These are phyloP conservation scores for Deinandra increscens DNA, from an alignment of 129 eudicot species.

Conservation along the genomic window DNA sequence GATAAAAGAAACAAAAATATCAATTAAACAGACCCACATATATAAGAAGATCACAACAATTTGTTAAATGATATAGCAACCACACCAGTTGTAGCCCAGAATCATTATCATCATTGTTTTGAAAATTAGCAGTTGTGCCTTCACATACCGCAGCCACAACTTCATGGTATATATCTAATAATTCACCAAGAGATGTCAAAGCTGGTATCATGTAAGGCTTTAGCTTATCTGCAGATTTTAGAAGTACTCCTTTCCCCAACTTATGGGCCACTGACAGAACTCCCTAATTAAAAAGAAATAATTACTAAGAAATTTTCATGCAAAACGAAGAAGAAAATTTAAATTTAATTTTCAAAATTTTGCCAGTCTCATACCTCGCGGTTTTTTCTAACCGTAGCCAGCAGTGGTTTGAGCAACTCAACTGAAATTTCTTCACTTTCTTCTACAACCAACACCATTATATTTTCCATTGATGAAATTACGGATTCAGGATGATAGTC, in stretches of 20 bases:
- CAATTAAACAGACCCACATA: neutral
- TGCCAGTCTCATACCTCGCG: constrained; percentile 53
- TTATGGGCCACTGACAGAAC: too few species aligned
- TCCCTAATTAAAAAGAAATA: neutral
- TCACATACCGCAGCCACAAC: too few species aligned
- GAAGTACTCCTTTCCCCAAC: too few species aligned
- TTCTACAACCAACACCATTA: constrained; percentile 84
- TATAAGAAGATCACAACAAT: neutral
- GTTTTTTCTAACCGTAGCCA: constrained; percentile 54
- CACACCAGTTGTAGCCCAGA: constrained; percentile 48
- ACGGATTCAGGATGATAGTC: constrained; percentile 58
- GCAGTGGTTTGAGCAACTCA: too few species aligned
- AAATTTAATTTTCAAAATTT: neutral
- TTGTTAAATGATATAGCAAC: constrained; percentile 2
- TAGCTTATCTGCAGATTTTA: too few species aligned
- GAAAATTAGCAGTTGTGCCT: constrained; percentile 30
- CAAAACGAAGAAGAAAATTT: constrained; percentile 6
- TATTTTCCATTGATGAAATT: constrained; percentile 77
- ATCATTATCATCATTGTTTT: constrained; percentile 40
- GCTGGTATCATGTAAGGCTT: too few species aligned
- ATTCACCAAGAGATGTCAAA: too few species aligned
- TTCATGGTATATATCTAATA: too few species aligned
- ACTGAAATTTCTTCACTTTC: constrained; percentile 87
- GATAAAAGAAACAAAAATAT: neutral
- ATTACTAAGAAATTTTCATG: neutral